Base-by-base conservation (phyloP, 148 eudicot genomes). In the Chenopodium quinoa region DNA sequence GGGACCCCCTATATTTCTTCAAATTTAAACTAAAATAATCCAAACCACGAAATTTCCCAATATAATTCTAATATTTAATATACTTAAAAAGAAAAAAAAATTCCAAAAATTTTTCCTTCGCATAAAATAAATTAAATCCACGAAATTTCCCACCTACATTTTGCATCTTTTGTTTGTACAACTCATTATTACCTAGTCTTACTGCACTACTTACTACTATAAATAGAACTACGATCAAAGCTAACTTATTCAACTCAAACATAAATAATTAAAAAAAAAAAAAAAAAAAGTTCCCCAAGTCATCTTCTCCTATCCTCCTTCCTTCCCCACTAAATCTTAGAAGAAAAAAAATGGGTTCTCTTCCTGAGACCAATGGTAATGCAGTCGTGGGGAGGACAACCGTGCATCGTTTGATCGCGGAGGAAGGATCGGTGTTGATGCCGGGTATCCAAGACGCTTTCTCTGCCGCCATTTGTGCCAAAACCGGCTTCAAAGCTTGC, bases 401-500 rank as follows among this genome's bases (percentile, higher is more conserved):
- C 56, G 64, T 81, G 74, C 83, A 81, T 60, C 79, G 83, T 1
- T 67, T 75, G 79, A 81, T 81, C 23, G 69, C 34, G 9, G 83
- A 75, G 66, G 79, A 81, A 67, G 83, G 83, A 46, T 4, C 25
- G 3, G 34, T 79, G 13, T 34, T 74, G 17, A 81, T 81, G 83
- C 83, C 83, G 12, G 83, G 83, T 16, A 50, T 81, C 68, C 83
- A 81, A 25, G 83, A 75, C 20, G 75, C 83, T 5, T 64, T 81
- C 3, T 81, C 83, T 9, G 79, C 79, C 17, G 75, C 79, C 31
- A 81, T 83, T 54, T 66, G 76, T 17, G 82, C 80, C 46, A 83
- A 83, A 78, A 70, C 78, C 11, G 85, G 85, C 34, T 79, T 79
- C 76, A 80, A 83, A 29, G 79, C 82, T 50, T 81, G 82, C 71